Base-by-base conservation (phyloP, 805 yeast species). In the Cyberlindnera mycetangii region DNA sequence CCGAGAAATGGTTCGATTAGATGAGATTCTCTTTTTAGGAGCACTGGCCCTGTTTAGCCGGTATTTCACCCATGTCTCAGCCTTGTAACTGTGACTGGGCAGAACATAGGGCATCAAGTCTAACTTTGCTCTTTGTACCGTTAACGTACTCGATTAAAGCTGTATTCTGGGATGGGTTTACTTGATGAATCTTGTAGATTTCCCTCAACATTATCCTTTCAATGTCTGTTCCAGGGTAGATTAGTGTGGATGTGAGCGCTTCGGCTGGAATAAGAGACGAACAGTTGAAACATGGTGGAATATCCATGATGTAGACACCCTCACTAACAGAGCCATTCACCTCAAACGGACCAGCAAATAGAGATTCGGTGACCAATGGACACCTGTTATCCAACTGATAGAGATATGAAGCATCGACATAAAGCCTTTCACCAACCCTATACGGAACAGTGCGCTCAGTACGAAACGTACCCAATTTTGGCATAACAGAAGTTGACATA, bases 241-340 rank as follows among this genome's bases (percentile, higher is more conserved):
- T 15, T 2, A 42, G 30, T 5, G 38, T 37, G n/a, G 9, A 8
- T 22, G 24, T 27, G 24, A 42, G 38, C 15, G 45, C 45, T 10
- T 32, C 41, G 15, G 11, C 8, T 25, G 41, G 38, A 2, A 42
- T 18, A 12, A 42, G 8, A 6, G 38, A 12, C 10, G 37, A 37
- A 16, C 41, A 42, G 41, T 42, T 42, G 38, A 42, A 42, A 11
- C 41, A 31, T 11, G 41, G 22, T 37, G 45, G 45, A 30, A 42
- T 37, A 41, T 42, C 45, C 12, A 42, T 18, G 30, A 42, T 31
- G 22, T 32, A 37, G 8, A 20, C 35, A 10, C 20, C 30, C n/a
- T 37, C 45, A 15, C 41, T 24, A 11, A 42, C 32, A 11, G 24
- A 21, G 3, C 34, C 45, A 18, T 24, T 37, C 38, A 42, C 37